These are phyloP conservation scores for Neurospora sp. DNA, from an alignment of 495 filamentous ascomycete species.

Conservation along the genomic window DNA sequence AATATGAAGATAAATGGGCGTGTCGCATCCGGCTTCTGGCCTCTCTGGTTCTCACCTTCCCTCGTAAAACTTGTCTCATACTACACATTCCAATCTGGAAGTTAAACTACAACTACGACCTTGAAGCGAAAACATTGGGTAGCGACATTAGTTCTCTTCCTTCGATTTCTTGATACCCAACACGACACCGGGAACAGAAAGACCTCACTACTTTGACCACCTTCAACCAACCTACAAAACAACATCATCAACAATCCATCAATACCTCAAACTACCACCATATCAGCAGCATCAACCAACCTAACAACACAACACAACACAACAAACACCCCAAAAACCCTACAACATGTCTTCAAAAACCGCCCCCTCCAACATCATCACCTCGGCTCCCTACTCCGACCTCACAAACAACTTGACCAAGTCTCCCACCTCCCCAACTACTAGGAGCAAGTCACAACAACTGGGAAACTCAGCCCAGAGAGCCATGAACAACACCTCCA, in stretches of 20 bases:
- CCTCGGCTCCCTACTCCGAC: neutral
- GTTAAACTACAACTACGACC: neutral
- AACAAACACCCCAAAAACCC: neutral
- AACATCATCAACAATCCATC: neutral
- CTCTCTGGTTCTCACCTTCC: neutral
- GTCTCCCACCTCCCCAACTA: conserved; percentile 2
- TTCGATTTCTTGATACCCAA: neutral
- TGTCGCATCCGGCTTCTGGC: neutral
- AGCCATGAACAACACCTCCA: conserved; percentile 25
- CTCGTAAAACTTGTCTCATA: neutral
- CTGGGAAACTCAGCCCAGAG: conserved; percentile 5
- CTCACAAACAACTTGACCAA: neutral
- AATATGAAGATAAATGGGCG: neutral
- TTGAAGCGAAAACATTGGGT: neutral
- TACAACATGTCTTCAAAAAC: neutral
- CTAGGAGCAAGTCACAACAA: neutral
- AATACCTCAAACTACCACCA: neutral
- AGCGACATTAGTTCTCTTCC: neutral
- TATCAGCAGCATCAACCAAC: neutral
- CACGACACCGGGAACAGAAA: neutral
- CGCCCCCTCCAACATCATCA: neutral
- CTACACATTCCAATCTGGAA: neutral
- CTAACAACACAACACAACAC: neutral
- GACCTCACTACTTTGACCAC: neutral
- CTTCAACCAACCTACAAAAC: neutral